These are phyloP conservation scores for Trichoderma gamsii DNA, from an alignment of 495 filamentous ascomycete genomes.

Conservation along the genomic window DNA sequence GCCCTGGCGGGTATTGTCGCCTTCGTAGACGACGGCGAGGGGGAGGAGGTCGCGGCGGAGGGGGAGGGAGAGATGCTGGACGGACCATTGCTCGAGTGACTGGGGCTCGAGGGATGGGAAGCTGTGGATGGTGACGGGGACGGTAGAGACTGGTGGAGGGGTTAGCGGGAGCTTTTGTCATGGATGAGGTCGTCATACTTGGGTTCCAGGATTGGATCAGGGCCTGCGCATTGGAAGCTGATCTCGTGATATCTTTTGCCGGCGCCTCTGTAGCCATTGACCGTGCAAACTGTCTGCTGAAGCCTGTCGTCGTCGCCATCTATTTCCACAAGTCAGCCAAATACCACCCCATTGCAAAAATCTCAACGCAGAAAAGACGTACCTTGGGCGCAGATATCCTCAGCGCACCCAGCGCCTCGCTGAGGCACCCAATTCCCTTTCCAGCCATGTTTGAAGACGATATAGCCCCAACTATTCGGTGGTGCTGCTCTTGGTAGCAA, in stretches of 20 bases:
- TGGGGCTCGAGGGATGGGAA: slow-evolving; percentile 87
- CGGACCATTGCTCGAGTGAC: slow-evolving; percentile 69
- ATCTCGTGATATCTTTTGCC: slow-evolving; percentile 38
- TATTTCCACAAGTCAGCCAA: not conserved
- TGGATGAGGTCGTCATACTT: not conserved
- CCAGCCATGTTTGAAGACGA: slow-evolving; percentile 32
- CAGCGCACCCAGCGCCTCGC: slow-evolving; percentile 40
- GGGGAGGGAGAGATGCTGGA: slow-evolving; percentile 76
- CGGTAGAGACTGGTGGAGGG: slow-evolving; percentile 43
- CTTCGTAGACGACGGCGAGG: slow-evolving; percentile 87
- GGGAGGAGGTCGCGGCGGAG: slow-evolving; percentile 90
- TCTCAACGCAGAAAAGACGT: not conserved
- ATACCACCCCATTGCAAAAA: slow-evolving; percentile 7
- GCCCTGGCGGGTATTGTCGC: slow-evolving; percentile 79
- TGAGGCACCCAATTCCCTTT: slow-evolving; percentile 40
- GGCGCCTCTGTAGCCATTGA: slow-evolving; percentile 75
- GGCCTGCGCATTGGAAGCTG: slow-evolving; percentile 23
- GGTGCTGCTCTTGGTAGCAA: not conserved
- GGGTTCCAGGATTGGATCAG: slow-evolving; percentile 13
- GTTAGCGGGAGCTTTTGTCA: slow-evolving; percentile 21
- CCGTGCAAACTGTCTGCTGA: slow-evolving; percentile 36
- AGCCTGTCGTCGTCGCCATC: slow-evolving; percentile 2
- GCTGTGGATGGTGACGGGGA: slow-evolving; percentile 76
- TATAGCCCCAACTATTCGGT: not conserved
- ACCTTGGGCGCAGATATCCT: slow-evolving; percentile 31